Evolutionary conservation across 2,329 filamentous ascomycete genomes (phyloP).

Genomic region (Sporothrix curviconia): DNA sequence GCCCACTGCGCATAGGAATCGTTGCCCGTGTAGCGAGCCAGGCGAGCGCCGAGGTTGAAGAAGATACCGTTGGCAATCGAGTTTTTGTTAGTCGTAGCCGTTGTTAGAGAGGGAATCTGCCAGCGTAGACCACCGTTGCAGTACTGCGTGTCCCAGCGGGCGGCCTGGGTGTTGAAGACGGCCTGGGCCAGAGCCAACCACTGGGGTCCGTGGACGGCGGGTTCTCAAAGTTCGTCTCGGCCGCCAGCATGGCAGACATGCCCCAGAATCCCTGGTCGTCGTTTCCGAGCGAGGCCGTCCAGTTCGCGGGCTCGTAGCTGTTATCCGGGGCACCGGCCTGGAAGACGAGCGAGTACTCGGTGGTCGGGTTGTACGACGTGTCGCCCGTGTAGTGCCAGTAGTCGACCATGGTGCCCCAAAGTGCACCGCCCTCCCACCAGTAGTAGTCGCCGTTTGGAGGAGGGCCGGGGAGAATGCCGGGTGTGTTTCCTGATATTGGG

Average conservation of each 20-base stretch:
- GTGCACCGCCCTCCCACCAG: slow-evolving; percentile 29
- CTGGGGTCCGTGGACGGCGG: slow-evolving; percentile 31
- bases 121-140: slow-evolving; percentile 60
- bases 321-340: slow-evolving; percentile 42
- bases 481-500: slow-evolving; percentile 13
- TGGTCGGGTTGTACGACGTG: slow-evolving; percentile 44
- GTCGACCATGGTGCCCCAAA: slow-evolving; percentile 32
- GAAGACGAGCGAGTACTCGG: slow-evolving; percentile 35
- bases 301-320: slow-evolving; percentile 42
- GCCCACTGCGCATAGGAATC: slow-evolving; percentile 58
- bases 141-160: slow-evolving; percentile 54
- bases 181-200: slow-evolving; percentile 52
- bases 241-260: slow-evolving; percentile 49
- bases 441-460: slow-evolving; percentile 30
- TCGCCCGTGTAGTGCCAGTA: slow-evolving; percentile 37
- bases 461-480: slow-evolving; percentile 28
- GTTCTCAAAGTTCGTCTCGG: slow-evolving; percentile 46
- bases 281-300: slow-evolving; percentile 42
- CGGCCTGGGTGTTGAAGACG: slow-evolving; percentile 47
- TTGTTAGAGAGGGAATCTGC: slow-evolving; percentile 60
- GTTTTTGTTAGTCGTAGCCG: slow-evolving; percentile 66
- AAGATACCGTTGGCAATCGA: slow-evolving; percentile 55
- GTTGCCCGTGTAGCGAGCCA: slow-evolving; percentile 65
- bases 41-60: slow-evolving; percentile 60
- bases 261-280: slow-evolving; percentile 58